These are phyloP conservation scores for Ustilago loliicola DNA, from an alignment of 1,284 basidiomycete genomes.

Conservation along the genomic window DNA sequence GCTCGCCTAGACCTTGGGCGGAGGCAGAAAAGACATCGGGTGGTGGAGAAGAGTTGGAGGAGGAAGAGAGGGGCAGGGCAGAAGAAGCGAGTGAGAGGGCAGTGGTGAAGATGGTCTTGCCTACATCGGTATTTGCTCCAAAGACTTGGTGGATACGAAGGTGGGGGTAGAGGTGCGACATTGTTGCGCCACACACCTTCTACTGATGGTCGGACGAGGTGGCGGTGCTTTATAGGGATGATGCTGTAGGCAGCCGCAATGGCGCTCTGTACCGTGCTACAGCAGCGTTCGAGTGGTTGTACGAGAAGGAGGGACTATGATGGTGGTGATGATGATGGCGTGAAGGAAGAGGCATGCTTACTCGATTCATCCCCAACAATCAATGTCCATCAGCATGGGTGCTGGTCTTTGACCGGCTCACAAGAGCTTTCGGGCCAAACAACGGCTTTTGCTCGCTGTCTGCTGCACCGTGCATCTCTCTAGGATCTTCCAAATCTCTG, in stretches of 20 bases:
- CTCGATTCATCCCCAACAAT: conserved; percentile 9
- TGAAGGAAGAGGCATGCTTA: not conserved
- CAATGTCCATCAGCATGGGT: not conserved
- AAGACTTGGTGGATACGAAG: conserved; percentile 65
- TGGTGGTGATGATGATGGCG: not conserved
- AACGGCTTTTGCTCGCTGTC: conserved; percentile 1
- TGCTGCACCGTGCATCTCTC: conserved; percentile 6
- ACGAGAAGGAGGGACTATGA: not conserved
- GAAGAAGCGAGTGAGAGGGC: conserved; percentile 65
- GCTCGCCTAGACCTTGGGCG: conserved; percentile 35
- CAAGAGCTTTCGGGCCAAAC: not conserved
- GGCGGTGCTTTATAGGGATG: not conserved
- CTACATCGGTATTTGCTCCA: conserved; percentile 70
- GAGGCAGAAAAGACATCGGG: conserved; percentile 34
- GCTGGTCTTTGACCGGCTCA: not conserved
- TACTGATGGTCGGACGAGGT: not conserved
- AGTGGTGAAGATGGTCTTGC: conserved; percentile 70
- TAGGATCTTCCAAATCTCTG: not conserved
- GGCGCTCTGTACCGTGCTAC: too few relatives aligned
- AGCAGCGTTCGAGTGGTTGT: too few relatives aligned
- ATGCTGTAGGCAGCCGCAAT: too few relatives aligned
- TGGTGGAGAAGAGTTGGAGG: conserved; percentile 7
- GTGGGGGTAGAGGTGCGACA: conserved; percentile 56
- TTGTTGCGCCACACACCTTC: conserved; percentile 5
- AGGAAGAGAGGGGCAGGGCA: conserved; percentile 25